These are phyloP conservation scores for Rhodomyrtus tomentosa DNA, from an alignment of 345 rosid species.

Conservation along the genomic window DNA sequence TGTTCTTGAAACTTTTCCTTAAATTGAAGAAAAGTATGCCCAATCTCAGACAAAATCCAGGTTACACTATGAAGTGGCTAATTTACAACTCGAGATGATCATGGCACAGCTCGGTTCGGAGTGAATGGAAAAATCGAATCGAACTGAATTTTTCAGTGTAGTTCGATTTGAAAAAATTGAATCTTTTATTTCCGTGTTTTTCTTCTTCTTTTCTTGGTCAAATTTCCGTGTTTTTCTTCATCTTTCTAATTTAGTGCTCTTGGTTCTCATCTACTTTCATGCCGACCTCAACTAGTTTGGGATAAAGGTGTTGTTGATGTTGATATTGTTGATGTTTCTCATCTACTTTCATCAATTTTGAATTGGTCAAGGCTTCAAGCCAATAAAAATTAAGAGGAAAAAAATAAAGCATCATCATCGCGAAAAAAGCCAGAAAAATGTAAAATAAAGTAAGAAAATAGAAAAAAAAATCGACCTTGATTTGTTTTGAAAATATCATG, in stretches of 20 bases:
- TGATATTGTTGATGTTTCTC: too few relatives aligned
- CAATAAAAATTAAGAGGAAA: background rate
- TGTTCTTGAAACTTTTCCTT: too few relatives aligned
- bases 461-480: too few relatives aligned
- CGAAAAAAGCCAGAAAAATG: background rate
- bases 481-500: background rate
- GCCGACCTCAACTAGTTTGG: too few relatives aligned
- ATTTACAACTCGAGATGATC: background rate
- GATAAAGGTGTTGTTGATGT: too few relatives aligned
- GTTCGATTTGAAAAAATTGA: background rate
- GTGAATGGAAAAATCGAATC: background rate
- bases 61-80: background rate
- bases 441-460: background rate
- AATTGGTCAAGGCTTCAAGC: background rate
- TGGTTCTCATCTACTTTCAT: background rate
- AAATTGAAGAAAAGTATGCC: background rate
- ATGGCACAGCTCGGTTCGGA: background rate
- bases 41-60: background rate
- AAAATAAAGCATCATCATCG: background rate
- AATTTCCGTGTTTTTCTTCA: too few relatives aligned
- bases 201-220: background rate
- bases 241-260: background rate
- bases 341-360: background rate
- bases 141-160: background rate
- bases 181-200: background rate